Base-by-base conservation (phyloP, 2,329 filamentous ascomycete genomes). In the Alternaria sp. region DNA sequence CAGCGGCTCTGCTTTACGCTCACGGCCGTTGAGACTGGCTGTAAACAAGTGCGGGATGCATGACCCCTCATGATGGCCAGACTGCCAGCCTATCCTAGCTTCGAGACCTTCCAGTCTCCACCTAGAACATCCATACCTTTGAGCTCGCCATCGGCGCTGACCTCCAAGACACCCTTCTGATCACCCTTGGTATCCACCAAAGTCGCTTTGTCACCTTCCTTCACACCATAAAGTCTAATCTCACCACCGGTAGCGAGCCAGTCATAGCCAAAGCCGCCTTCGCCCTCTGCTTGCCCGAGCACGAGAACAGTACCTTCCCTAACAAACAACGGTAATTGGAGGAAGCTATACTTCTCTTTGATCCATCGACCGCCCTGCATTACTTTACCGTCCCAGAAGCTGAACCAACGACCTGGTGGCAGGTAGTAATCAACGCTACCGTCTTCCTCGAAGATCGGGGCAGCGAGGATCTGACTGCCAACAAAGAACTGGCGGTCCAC, bases 401-500 rank as follows among this genome's bases (percentile, higher is more conserved):
- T 82, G n/a, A 82, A 84, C 84, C 84, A 86, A 26, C 74, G 76
- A 10, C 84, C 84, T n/a, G 79, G 78, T 3, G 85, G 85, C 15
- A 90, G 81, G 75, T 93, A 93, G 75, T 91, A 90, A 60, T 90
- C 87, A 0, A 89, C 89, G 37, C 85, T 84, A 0, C 88, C 89
- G 1, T 84, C 83, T 74, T 91, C 87, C 11, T 86, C 84, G 64
- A 90, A 91, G 2, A 91, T 82, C 2, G 89, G 89, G 2, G 88
- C 88, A 6, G 88, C 87, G 8, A 93, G 80, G 33, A 93, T 77
- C 55, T 84, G 85, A 15, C 85, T 84, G 3, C 91, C 91, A n/a
- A 93, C 82, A 87, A 93, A 90, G 78, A 92, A 93, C 75, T 92
- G 88, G 30, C 88, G 86, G 76, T 93, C 90, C 49, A 91, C 83